A percentile compares a stretch with the other conserved stretches of the same genome.
phyloP scores from a whole-genome alignment of 495 filamentous ascomycete species.

The Neurospora pannonica region DNA sequence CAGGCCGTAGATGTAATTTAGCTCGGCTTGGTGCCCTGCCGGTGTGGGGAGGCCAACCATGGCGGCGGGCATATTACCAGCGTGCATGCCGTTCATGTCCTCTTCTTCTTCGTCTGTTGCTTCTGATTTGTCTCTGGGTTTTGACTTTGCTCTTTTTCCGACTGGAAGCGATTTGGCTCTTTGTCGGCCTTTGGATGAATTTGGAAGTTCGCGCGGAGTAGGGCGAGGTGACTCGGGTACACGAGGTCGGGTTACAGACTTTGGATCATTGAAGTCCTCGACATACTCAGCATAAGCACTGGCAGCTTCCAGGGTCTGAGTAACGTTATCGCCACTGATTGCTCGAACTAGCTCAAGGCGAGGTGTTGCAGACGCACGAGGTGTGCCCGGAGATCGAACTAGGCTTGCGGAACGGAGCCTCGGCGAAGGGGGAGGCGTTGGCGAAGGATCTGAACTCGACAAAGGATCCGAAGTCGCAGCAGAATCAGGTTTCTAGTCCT shows the following conservation, averaged over 20 bases:
- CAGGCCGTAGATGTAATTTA: conserved; percentile 76
- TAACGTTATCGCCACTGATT: neutral
- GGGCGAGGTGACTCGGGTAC: neutral
- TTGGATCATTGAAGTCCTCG: neutral
- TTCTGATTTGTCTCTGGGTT: conserved; percentile 5
- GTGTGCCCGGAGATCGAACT: neutral
- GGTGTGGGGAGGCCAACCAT: conserved; percentile 54
- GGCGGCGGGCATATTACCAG: conserved; percentile 31
- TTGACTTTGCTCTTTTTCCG: neutral
- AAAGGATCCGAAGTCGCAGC: neutral
- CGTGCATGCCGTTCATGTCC: conserved; percentile 53
- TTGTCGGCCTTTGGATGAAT: neutral
- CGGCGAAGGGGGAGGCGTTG: neutral
- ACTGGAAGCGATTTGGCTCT: neutral
- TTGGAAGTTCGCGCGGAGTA: neutral
- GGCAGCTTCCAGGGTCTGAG: neutral
- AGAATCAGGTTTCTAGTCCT: neutral
- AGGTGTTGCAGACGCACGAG: neutral
- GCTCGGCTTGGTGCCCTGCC: conserved; percentile 78
- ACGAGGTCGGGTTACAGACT: neutral
- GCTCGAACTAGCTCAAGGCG: neutral
- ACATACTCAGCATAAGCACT: neutral
- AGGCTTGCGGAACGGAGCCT: neutral
- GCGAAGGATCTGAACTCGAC: neutral
- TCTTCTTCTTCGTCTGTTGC: conserved; percentile 18